Percentiles rank a stretch among this genome's conserved stretches.
Evolutionary conservation across 352 stramenopile genomes (phyloP).

Genomic region (Pythium utonaiense): DNA sequence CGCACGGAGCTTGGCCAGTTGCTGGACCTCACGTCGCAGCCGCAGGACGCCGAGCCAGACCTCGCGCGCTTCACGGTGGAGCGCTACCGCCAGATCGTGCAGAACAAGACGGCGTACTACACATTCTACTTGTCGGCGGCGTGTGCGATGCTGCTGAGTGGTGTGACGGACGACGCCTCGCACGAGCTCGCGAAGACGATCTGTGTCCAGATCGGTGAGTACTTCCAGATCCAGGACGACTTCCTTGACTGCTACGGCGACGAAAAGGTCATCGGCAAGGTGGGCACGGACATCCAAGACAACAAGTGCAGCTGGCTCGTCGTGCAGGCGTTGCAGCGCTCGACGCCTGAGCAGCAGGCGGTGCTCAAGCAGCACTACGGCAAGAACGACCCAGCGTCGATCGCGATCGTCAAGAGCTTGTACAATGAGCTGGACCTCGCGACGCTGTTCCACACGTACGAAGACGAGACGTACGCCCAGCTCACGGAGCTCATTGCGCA

Average conservation of each 20-base stretch:
- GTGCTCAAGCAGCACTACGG: conserved; percentile 93
- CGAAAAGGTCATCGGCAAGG: conserved; percentile 91
- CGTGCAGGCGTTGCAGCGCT: conserved; percentile 88
- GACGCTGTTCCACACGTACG: conserved; percentile 89
- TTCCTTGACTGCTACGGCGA: conserved; percentile 98
- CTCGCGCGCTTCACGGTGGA: conserved; percentile 93
- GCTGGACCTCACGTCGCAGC: conserved; percentile 89
- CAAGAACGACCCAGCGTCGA: conserved; percentile 69
- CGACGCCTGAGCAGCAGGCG: conserved; percentile 67
- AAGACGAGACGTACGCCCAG: conserved; percentile 89
- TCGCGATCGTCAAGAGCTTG: conserved; percentile 91
- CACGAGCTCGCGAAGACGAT: conserved; percentile 91
- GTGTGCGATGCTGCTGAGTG: conserved; percentile 88
- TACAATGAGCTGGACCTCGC: conserved; percentile 93
- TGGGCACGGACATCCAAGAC: conserved; percentile 99
- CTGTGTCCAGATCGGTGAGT: conserved; percentile 96
- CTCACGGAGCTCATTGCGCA: conserved; percentile 78
- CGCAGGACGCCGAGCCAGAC: conserved; percentile 73
- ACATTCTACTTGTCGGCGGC: conserved; percentile 98
- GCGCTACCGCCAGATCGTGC: conserved; percentile 92
- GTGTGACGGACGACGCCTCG: conserved; percentile 71
- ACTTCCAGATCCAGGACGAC: conserved; percentile 99
- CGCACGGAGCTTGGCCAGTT: conserved; percentile 97
- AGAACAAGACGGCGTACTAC: conserved; percentile 99
- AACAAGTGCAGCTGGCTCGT: conserved; percentile 99